phyloP scores from a whole-genome alignment of 2,329 filamentous ascomycete species.

The Cytospora mali region DNA sequence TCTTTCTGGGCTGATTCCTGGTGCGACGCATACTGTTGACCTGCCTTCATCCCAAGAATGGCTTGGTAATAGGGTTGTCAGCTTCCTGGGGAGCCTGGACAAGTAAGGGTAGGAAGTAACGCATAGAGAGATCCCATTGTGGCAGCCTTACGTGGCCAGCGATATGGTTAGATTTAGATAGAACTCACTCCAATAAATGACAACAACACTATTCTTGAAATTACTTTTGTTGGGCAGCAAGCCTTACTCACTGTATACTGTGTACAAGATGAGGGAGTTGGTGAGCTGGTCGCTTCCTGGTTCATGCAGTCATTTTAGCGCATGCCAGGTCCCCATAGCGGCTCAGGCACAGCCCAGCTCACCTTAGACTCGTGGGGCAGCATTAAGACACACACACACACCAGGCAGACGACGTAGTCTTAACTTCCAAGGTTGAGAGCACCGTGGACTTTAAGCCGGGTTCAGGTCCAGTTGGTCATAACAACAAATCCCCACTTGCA shows the following conservation, averaged over 20 bases:
- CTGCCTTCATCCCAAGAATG: conserved; percentile 50
- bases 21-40: conserved; percentile 54
- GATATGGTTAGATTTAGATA: background rate
- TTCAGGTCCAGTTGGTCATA: conserved; percentile 20
- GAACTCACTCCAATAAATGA: no score
- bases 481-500: conserved; percentile 12
- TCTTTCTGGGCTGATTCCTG: conserved; percentile 56
- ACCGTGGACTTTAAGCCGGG: conserved; percentile 1
- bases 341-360: conserved; percentile 13
- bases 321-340: conserved; percentile 16
- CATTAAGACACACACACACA: background rate
- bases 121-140: background rate
- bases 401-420: background rate
- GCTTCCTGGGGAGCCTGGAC: conserved; percentile 45
- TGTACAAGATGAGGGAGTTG: background rate
- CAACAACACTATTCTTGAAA: no score
- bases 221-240: background rate
- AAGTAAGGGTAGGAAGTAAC: background rate
- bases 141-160: no score
- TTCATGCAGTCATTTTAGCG: conserved; percentile 18
- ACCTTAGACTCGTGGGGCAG: background rate
- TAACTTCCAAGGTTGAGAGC: background rate
- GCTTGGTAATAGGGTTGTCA: conserved; percentile 50
- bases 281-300: background rate
- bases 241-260: background rate